These are phyloP conservation scores for Allomyces javanicus DNA, from an alignment of 192 early-diverging fungal genomes.

Conservation along the genomic window DNA sequence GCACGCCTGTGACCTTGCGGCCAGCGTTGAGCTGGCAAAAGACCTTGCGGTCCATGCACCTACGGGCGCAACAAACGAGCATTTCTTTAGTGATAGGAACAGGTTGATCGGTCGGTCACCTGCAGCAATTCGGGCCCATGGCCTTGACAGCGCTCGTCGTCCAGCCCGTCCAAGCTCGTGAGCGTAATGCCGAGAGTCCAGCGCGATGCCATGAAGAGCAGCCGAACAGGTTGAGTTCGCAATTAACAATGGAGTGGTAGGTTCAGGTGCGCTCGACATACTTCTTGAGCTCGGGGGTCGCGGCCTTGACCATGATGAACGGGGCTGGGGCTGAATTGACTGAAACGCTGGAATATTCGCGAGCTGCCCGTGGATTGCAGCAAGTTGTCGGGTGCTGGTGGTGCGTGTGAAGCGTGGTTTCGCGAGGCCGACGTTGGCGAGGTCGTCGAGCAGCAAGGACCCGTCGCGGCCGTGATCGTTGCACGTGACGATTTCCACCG, in stretches of 20 bases:
- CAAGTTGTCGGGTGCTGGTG: too few relatives aligned
- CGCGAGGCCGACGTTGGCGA: too few relatives aligned
- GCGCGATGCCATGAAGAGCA: not conserved
- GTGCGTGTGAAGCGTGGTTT: too few relatives aligned
- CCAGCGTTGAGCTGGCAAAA: slow-evolving; percentile 78
- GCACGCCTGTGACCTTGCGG: slow-evolving; percentile 76
- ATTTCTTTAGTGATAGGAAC: slow-evolving; percentile 1
- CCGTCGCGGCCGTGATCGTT: too few relatives aligned
- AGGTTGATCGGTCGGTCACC: not conserved
- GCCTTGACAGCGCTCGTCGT: not conserved
- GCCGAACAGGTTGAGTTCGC: not conserved
- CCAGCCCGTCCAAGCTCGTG: not conserved
- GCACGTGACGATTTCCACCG: too few relatives aligned
- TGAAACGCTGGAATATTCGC: too few relatives aligned
- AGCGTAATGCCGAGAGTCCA: not conserved
- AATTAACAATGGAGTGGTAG: not conserved
- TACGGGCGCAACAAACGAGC: slow-evolving; percentile 2
- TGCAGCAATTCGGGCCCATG: not conserved
- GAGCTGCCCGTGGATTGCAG: too few relatives aligned
- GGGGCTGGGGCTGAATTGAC: too few relatives aligned
- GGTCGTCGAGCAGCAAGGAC: too few relatives aligned
- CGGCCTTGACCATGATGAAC: slow-evolving; percentile 30
- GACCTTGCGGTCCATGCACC: slow-evolving; percentile 86
- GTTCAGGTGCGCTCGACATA: slow-evolving; percentile 3
- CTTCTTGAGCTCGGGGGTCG: slow-evolving; percentile 43